Evolutionary conservation across 352 stramenopile species (phyloP).

Genomic region (Phytophthora idaei): DNA sequence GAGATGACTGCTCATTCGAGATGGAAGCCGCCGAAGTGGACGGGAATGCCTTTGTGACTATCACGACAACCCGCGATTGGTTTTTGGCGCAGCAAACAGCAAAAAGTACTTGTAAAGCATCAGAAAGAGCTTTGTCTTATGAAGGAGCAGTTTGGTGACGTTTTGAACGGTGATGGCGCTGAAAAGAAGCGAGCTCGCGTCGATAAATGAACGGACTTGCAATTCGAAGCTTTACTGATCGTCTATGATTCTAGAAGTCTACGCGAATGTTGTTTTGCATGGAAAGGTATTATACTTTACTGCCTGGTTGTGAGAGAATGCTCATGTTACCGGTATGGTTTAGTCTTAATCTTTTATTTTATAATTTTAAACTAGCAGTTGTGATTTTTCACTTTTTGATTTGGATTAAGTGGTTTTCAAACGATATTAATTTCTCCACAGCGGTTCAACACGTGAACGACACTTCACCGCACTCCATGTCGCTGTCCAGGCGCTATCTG

Average conservation of each 20-base stretch:
- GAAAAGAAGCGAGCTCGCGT: constrained; percentile 1
- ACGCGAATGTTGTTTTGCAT: too few species aligned
- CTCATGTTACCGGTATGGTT: too few species aligned
- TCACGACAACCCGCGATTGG: constrained; percentile 13
- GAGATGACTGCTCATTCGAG: constrained; percentile 5
- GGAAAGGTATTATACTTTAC: too few species aligned
- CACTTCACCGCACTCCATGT: constrained; percentile 17
- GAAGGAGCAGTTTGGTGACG: neutral
- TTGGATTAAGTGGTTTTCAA: too few species aligned
- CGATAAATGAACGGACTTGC: neutral
- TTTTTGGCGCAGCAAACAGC: neutral
- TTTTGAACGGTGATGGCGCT: neutral
- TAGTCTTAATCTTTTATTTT: too few species aligned
- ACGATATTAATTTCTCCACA: neutral
- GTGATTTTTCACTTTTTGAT: too few species aligned
- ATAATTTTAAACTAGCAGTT: too few species aligned
- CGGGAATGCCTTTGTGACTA: neutral
- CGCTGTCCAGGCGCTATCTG: constrained; percentile 35
- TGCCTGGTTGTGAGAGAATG: too few species aligned
- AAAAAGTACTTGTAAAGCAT: neutral
- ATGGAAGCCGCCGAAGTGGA: neutral
- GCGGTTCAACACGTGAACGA: neutral
- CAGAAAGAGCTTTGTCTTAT: neutral
- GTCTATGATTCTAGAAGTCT: too few species aligned
- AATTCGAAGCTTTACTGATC: too few species aligned